These are phyloP conservation scores for Erysimum cheiranthoides DNA, from an alignment of 345 rosid species.

Conservation along the genomic window DNA sequence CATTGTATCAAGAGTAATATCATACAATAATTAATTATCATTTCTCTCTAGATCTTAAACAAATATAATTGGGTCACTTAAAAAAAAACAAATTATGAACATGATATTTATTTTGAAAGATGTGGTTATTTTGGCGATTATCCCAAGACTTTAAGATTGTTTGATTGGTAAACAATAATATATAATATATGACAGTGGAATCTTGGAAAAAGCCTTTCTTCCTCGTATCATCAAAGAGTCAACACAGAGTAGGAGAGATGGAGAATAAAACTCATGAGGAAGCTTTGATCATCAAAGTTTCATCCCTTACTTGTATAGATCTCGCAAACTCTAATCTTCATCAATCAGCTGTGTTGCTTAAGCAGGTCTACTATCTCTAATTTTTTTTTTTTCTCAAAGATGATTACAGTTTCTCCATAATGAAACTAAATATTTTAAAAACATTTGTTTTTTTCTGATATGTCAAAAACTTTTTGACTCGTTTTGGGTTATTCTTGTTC, in stretches of 20 bases:
- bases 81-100: too few species aligned
- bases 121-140: too few species aligned
- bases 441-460: too few species aligned
- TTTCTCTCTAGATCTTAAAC: too few species aligned
- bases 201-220: neutral
- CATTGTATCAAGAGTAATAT: too few species aligned
- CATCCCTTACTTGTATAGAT: conserved; percentile 41
- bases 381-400: neutral
- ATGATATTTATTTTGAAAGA: too few species aligned
- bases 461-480: neutral
- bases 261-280: conserved; percentile 1
- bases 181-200: too few species aligned
- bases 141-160: too few species aligned
- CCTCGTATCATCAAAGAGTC: neutral
- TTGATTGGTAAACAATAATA: too few species aligned
- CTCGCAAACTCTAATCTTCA: conserved; percentile 30
- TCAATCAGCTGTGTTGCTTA: conserved; percentile 30
- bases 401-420: neutral
- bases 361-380: conserved; percentile 9
- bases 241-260: conserved; percentile 7
- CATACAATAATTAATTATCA: too few species aligned
- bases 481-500: neutral
- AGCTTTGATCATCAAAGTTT: conserved; percentile 20
- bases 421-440: too few species aligned
- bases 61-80: too few species aligned